Evolutionary conservation across 2,329 filamentous ascomycete genomes (phyloP).

Genomic region (Hymenoscyphus infarciens): DNA sequence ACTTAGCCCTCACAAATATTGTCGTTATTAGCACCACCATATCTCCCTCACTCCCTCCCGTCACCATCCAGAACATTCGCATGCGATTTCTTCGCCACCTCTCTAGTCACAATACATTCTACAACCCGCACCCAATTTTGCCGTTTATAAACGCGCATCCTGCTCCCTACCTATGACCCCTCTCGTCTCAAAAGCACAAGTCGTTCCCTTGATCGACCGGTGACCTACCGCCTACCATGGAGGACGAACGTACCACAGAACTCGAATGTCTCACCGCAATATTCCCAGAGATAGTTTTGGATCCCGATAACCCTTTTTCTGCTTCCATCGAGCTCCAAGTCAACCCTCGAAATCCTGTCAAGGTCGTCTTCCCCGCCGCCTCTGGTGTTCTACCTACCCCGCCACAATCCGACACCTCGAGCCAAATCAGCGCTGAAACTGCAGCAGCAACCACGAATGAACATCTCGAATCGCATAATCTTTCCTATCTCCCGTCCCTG

Average conservation of each 20-base stretch:
- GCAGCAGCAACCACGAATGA: slow-evolving; percentile 13
- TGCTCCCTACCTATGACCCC: slow-evolving; percentile 23
- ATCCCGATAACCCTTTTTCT: slow-evolving; percentile 44
- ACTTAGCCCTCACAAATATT: neutral
- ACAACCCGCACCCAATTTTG: slow-evolving; percentile 5
- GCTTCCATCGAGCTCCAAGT: slow-evolving; percentile 54
- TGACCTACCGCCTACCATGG: slow-evolving; percentile 46
- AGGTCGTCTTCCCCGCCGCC: slow-evolving; percentile 53
- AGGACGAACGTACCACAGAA: slow-evolving; percentile 59
- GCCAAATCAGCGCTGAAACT: slow-evolving; percentile 18
- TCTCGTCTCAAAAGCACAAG: slow-evolving; percentile 19
- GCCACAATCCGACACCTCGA: slow-evolving; percentile 24
- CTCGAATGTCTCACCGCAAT: slow-evolving; percentile 60
- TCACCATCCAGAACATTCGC: slow-evolving; percentile 10
- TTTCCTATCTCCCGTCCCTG: slow-evolving; percentile 54
- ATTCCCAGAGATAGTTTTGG: slow-evolving; percentile 58
- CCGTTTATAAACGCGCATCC: neutral
- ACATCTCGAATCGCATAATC: slow-evolving; percentile 28
- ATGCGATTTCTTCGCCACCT: slow-evolving; percentile 11
- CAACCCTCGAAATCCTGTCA: slow-evolving; percentile 50
- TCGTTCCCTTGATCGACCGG: slow-evolving; percentile 27
- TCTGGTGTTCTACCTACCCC: slow-evolving; percentile 33
- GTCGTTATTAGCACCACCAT: neutral
- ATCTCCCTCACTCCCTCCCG: neutral
- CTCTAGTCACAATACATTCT: neutral